phyloP scores from a whole-genome alignment of 2,329 filamentous ascomycete genomes.

The Beauveria sp. region DNA sequence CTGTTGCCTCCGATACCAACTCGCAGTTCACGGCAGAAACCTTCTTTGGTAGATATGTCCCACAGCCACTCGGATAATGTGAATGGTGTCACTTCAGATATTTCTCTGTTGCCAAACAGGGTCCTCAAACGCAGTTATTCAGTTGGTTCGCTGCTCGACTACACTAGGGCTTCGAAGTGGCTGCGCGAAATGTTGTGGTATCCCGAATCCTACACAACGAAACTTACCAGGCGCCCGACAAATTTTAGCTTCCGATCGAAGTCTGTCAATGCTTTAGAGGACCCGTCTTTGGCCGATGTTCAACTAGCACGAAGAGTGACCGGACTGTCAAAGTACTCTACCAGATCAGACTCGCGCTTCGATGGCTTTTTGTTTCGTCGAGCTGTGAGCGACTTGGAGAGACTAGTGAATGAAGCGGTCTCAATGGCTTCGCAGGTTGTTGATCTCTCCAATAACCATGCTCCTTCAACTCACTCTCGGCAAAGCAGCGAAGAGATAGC shows the following conservation, averaged over 20 bases:
- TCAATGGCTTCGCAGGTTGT: constrained; percentile 34
- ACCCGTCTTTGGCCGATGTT: constrained; percentile 13
- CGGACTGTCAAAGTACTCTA: constrained; percentile 15
- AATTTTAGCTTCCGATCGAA: background rate
- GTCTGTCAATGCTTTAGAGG: background rate
- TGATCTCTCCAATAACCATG: constrained; percentile 21
- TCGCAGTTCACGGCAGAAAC: background rate
- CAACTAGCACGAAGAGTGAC: constrained; percentile 16
- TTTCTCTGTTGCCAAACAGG: background rate
- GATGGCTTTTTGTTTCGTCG: constrained; percentile 26
- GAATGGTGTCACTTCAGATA: background rate
- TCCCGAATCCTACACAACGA: constrained; percentile 19
- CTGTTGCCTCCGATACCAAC: background rate
- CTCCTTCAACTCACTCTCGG: background rate
- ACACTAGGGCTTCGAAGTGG: constrained; percentile 27
- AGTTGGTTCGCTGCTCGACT: constrained; percentile 24
- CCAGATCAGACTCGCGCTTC: constrained; percentile 17
- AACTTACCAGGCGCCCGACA: constrained; percentile 21
- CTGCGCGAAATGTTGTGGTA: constrained; percentile 24
- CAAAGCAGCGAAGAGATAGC: background rate
- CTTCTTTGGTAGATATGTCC: background rate
- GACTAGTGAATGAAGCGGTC: constrained; percentile 39
- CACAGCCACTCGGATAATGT: constrained; percentile 4
- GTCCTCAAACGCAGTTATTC: constrained; percentile 18
- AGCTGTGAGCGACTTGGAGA: constrained; percentile 36